Conservation (phyloP, 2,329 filamentous ascomycete species). For the Diaporthe destruens region DNA sequence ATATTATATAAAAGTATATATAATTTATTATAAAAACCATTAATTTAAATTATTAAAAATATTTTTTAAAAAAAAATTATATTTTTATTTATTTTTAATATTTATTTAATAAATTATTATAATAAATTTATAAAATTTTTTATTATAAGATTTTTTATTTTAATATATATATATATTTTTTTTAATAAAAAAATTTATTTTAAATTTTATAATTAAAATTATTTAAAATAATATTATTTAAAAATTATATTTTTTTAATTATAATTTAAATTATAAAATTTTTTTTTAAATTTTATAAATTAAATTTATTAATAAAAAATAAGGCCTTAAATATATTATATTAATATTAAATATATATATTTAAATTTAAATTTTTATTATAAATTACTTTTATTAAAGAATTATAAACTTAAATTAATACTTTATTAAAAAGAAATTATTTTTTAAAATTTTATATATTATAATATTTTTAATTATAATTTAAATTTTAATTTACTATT, state of each 20-base stretch:
- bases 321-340: too few species aligned
- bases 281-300: too few species aligned
- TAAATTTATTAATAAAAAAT: too few species aligned
- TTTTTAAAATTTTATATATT: too few species aligned
- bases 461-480: too few species aligned
- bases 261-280: not conserved
- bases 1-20: not conserved
- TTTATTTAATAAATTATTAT: not conserved
- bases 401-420: too few species aligned
- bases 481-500: too few species aligned
- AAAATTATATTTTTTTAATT: not conserved
- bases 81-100: not conserved
- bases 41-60: not conserved
- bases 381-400: too few species aligned
- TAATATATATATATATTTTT: not conserved
- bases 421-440: too few species aligned
- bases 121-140: not conserved
- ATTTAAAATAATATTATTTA: not conserved
- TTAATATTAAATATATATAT: too few species aligned
- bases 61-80: not conserved
- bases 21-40: not conserved
- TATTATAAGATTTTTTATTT: not conserved
- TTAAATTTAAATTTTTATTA: too few species aligned
- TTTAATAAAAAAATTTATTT: not conserved
- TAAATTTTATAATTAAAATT: too few species aligned